Evolutionary conservation across 2,329 filamentous ascomycete species (phyloP), one percentile per base, ranked within the genome.

Genomic region (Corynespora cassiicola): DNA sequence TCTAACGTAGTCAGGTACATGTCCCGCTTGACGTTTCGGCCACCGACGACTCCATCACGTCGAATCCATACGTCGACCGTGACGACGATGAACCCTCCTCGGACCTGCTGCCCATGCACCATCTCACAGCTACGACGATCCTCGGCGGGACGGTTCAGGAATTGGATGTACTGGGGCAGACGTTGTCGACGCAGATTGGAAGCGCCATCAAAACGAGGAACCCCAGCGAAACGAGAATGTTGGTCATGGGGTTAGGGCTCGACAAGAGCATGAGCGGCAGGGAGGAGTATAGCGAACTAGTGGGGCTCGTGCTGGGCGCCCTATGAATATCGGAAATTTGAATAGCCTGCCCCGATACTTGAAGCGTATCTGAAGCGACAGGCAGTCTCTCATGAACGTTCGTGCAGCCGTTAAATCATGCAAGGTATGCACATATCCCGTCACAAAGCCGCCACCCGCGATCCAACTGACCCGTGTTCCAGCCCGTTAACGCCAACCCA

Each of bases 131-230:
- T 1, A 92, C 84, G 23, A 95, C 90, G 0, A 74, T 99, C 3
- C 77, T 99, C 0, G 94, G 94, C 2, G 90, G 87, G 7, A 90
- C 91, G 29, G 84, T 86, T 20, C 78, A 86, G 35, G 84, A 88
- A 30, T 80, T 90, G 27, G 90, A 96, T 61, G 88, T 87, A 0
- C 69, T 95, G 5, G 92, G 90, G 1, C 91, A 96, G 66, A 81
- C 96, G 2, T 86, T 95, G 59, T 91, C 91, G 3, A 88, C 88
- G 27, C 92, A 96, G 59, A 86, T 97, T 51, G 94, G 87, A 5
- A 95, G 85, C 58, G 81, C 86, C 24, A 80, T 99, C 42, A 78
- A 85, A 12, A 81, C 86, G 43, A 84, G 84, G 47, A 78, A 87
- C 35, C 84, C 89, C 5, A 71, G 75, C 28, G 83, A 86, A 62